Base-by-base conservation (phyloP, 768 basidiomycete genomes). In the Lentinula sp. region DNA sequence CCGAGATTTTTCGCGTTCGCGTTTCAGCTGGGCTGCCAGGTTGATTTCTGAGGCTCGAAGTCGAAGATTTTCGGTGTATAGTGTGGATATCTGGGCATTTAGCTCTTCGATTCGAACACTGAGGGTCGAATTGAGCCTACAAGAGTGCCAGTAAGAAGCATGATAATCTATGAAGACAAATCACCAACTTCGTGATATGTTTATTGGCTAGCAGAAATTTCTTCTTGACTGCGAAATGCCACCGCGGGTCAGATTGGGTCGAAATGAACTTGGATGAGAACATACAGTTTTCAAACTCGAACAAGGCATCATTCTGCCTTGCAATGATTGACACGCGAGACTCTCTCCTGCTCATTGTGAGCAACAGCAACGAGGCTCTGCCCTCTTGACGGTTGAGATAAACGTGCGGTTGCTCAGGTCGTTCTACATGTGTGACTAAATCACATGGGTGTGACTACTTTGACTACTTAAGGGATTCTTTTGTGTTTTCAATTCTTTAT, bases 151-250 rank as follows among this genome's bases (percentile, higher is more conserved):
- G 28, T 28, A 52, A 51, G 48, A 15, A 32, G 23, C 41, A 61
- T 46, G 52, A 9, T 16, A 42, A 43, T 36, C 10, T 9, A 35
- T 16, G 6, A 20, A 20, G 39, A 42, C 6, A 18, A 16, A 1
- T 13, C 23, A 71, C 82, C 42, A 66, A 92, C 91, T 93, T 93
- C 28, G 91, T 92, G 70, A 93, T 93, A 74, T 93, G 91, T 74
- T 92, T 93, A 76, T 93, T 93, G 61, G 91, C 90, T 62, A 92
- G 86, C 20, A 93, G 79, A 68, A 92, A 93, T 77, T 91, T 93
- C 85, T 91, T 91, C 86, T 93, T 93, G 79, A 93, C 91, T 93
- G 70, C 46, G 59, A 64, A 64, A 73, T 65, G 70, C 72, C 72
- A 79, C 72, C 68, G 54, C 18, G n/a, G 20, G 64, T 70, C 52